phyloP scores from a whole-genome alignment of 345 rosid species.

The Camelina neglecta region DNA sequence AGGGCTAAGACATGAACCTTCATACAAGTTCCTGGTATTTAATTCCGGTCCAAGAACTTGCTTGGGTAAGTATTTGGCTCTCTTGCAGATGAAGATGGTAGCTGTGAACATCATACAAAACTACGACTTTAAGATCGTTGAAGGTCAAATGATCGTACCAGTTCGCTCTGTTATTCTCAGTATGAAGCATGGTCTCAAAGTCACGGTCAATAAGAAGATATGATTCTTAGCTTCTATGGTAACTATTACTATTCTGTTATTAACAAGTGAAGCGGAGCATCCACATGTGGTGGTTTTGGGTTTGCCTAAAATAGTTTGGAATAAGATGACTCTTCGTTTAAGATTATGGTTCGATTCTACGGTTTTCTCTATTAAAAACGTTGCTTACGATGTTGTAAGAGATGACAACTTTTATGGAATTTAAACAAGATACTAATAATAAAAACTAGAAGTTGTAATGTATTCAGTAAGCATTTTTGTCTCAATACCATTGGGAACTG shows the following conservation, averaged over 20 bases:
- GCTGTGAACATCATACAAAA: slow-evolving; percentile 23
- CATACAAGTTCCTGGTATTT: slow-evolving; percentile 39
- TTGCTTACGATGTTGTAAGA: too few relatives aligned
- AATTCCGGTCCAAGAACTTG: slow-evolving; percentile 40
- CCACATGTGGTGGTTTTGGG: too few relatives aligned
- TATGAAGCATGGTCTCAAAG: slow-evolving; percentile 31
- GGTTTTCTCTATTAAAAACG: too few relatives aligned
- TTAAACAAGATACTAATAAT: background rate
- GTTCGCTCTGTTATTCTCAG: slow-evolving; percentile 1
- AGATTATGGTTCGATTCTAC: too few relatives aligned
- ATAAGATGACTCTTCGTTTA: too few relatives aligned
- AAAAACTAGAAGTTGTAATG: background rate
- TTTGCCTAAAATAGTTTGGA: too few relatives aligned
- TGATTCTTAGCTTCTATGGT: background rate
- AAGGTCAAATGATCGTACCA: slow-evolving; percentile 28
- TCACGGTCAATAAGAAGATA: background rate
- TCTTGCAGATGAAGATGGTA: slow-evolving; percentile 37
- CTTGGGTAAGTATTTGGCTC: slow-evolving; percentile 36
- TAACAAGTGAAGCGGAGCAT: too few relatives aligned
- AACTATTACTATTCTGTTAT: too few relatives aligned
- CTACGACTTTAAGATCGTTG: slow-evolving; percentile 33
- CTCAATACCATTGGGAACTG: background rate
- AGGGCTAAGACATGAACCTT: slow-evolving; percentile 1
- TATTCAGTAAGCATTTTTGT: slow-evolving; percentile 24
- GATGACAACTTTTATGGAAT: too few relatives aligned